Conservation (phyloP, 2,329 filamentous ascomycete genomes). For the Pseudopyricularia cyperi region DNA sequence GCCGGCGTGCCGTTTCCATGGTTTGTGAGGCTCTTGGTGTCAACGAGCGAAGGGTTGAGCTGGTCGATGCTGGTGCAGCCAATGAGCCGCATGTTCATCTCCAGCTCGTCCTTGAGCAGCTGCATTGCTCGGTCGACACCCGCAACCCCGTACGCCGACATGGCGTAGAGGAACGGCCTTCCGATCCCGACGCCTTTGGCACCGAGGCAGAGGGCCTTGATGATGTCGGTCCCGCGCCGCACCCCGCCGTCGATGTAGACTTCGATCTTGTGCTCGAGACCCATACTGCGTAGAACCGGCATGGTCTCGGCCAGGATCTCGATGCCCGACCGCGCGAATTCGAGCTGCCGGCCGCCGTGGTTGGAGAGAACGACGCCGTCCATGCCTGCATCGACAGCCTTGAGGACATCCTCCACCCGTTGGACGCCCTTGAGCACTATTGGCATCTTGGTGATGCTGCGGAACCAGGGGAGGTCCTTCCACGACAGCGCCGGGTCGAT, state of each 20-base stretch:
- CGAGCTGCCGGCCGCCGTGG: slow-evolving; percentile 88
- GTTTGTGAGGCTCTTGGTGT: slow-evolving; percentile 53
- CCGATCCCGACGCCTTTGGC: slow-evolving; percentile 90
- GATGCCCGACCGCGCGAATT: slow-evolving; percentile 78
- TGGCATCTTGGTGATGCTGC: slow-evolving; percentile 80
- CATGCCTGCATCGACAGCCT: slow-evolving; percentile 68
- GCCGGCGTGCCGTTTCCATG: slow-evolving; percentile 35
- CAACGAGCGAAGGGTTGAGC: slow-evolving; percentile 68
- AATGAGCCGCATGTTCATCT: slow-evolving; percentile 97
- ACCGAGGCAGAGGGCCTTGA: slow-evolving; percentile 88
- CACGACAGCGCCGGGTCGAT: slow-evolving; percentile 91
- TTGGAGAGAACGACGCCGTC: slow-evolving; percentile 91
- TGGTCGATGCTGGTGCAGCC: slow-evolving; percentile 65
- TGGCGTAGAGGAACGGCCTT: slow-evolving; percentile 87
- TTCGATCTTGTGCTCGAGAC: slow-evolving; percentile 66
- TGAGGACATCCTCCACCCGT: slow-evolving; percentile 85
- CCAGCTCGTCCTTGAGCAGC: slow-evolving; percentile 88
- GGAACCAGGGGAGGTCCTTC: slow-evolving; percentile 92
- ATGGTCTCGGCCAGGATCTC: slow-evolving; percentile 91
- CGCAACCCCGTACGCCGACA: slow-evolving; percentile 78
- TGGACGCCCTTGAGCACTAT: slow-evolving; percentile 96
- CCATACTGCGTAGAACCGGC: slow-evolving; percentile 65
- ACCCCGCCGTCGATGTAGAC: slow-evolving; percentile 87
- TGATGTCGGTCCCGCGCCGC: slow-evolving; percentile 79
- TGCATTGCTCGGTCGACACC: slow-evolving; percentile 91